phyloP scores from a whole-genome alignment of 441 rosid species.

The Arabidopsis lyrata region DNA sequence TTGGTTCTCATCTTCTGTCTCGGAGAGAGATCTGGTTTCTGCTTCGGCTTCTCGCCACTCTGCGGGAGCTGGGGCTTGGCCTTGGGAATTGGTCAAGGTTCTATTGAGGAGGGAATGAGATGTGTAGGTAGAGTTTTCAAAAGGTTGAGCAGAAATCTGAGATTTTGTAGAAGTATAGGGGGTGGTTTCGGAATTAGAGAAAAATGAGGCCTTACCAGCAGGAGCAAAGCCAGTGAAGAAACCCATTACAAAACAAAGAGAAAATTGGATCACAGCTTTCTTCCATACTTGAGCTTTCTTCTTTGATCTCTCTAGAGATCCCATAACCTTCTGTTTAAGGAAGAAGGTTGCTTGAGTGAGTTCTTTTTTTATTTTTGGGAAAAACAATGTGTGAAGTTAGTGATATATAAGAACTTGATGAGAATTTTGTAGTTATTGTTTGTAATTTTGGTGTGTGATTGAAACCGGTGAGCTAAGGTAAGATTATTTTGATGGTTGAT shows the following conservation, averaged over 20 bases:
- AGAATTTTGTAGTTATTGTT: constrained; percentile 8
- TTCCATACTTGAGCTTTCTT: constrained; percentile 81
- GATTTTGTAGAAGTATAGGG: constrained; percentile 40
- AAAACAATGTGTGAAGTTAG: constrained; percentile 30
- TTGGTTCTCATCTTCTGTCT: constrained; percentile 29
- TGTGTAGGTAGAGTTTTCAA: constrained; percentile 39
- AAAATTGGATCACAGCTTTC: constrained; percentile 81
- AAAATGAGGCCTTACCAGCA: constrained; percentile 54
- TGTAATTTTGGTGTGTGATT: constrained; percentile 45
- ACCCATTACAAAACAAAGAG: constrained; percentile 89
- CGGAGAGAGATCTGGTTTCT: constrained; percentile 29
- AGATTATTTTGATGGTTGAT: constrained; percentile 20
- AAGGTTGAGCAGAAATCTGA: constrained; percentile 49
- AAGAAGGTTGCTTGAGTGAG: constrained; percentile 6
- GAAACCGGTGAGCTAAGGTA: constrained; percentile 38
- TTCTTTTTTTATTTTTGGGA: not conserved
- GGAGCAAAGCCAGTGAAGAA: constrained; percentile 92
- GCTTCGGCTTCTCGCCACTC: constrained; percentile 38
- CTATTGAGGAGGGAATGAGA: constrained; percentile 31
- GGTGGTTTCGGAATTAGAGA: constrained; percentile 38
- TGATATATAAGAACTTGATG: constrained; percentile 31
- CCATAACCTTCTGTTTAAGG: constrained; percentile 24
- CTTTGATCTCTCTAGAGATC: constrained; percentile 78
- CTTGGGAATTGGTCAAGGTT: constrained; percentile 42
- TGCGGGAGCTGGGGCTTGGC: constrained; percentile 39